These are phyloP conservation scores for Saururus chinensis DNA, from an alignment of 164 flowering plant species.

Conservation along the genomic window DNA sequence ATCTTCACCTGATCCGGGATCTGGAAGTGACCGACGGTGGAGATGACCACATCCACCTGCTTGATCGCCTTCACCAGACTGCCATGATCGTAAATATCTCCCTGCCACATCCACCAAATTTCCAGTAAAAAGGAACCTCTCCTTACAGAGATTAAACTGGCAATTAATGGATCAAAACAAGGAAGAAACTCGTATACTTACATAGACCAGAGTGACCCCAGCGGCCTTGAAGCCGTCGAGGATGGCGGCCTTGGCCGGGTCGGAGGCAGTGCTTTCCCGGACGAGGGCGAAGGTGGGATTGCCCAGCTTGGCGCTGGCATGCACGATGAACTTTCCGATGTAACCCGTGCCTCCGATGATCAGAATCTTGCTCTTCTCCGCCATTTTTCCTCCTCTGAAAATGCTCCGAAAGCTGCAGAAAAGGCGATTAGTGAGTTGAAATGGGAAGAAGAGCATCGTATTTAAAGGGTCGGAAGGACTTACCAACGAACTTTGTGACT, in stretches of 20 bases:
- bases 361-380: constrained; percentile 43
- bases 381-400: background rate
- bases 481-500: too few species aligned
- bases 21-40: constrained; percentile 35
- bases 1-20: constrained; percentile 1
- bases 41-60: constrained; percentile 66
- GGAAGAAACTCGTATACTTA: background rate
- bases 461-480: too few species aligned
- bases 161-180: background rate
- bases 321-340: constrained; percentile 51
- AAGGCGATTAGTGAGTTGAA: too few species aligned
- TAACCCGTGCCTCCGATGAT: constrained; percentile 61
- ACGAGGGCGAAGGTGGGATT: constrained; percentile 45
- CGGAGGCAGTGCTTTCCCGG: constrained; percentile 30
- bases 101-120: constrained; percentile 20
- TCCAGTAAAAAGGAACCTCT: too few species aligned
- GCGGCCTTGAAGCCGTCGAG: constrained; percentile 3
- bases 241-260: constrained; percentile 32
- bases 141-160: too few species aligned
- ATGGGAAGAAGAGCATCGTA: too few species aligned
- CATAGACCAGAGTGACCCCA: constrained; percentile 4
- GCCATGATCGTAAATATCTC: constrained; percentile 53
- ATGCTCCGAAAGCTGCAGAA: too few species aligned
- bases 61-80: constrained; percentile 59
- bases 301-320: constrained; percentile 44